Conservation (phyloP, 2,329 filamentous ascomycete species). For the Knoxdaviesia proteae region DNA sequence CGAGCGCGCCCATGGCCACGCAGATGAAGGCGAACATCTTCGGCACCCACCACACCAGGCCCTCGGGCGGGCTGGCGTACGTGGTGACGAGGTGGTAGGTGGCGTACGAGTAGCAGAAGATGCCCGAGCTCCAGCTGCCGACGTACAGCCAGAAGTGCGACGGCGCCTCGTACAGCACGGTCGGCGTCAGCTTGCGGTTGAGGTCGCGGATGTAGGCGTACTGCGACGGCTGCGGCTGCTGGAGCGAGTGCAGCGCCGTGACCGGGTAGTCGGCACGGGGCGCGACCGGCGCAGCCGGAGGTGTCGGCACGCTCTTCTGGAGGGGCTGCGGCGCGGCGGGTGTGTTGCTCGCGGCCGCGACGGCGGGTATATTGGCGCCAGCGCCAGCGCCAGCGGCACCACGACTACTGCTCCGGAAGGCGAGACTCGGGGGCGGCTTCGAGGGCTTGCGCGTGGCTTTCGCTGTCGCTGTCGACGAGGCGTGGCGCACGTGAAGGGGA, state of each 20-base stretch:
- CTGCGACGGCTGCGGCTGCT: slow-evolving; percentile 5
- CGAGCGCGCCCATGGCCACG: slow-evolving; percentile 36
- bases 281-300: neutral
- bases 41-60: slow-evolving; percentile 33
- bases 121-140: slow-evolving; percentile 33
- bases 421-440: too few relatives aligned
- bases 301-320: neutral
- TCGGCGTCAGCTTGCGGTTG: slow-evolving; percentile 30
- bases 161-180: slow-evolving; percentile 42
- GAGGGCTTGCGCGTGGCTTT: too few relatives aligned
- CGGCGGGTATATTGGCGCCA: neutral
- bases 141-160: slow-evolving; percentile 42
- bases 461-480: too few relatives aligned
- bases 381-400: neutral
- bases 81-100: slow-evolving; percentile 27
- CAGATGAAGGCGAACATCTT: slow-evolving; percentile 35
- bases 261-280: slow-evolving; percentile 3
- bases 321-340: slow-evolving; percentile 1
- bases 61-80: slow-evolving; percentile 26
- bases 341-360: neutral
- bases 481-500: too few relatives aligned
- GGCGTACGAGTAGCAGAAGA: slow-evolving; percentile 30
- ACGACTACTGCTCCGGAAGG: too few relatives aligned
- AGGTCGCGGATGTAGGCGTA: slow-evolving; percentile 33
- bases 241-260: slow-evolving; percentile 6